Evolutionary conservation across 495 filamentous ascomycete species (phyloP).

Genomic region (Penicillium pulvis): DNA sequence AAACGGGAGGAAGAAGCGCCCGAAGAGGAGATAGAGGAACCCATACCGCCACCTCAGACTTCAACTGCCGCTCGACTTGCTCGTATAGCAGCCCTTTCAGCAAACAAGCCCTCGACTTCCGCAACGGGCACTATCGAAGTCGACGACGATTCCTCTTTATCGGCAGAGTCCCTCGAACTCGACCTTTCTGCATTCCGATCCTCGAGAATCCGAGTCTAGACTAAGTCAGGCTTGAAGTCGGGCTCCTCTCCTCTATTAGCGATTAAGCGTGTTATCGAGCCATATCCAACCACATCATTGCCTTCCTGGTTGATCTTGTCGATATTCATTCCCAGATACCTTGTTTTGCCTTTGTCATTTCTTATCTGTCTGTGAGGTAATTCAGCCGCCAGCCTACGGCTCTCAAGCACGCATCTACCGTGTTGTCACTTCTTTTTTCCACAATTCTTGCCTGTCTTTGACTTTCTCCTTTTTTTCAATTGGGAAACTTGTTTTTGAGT

Average conservation of each 20-base stretch:
- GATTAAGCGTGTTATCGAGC: conserved; percentile 30
- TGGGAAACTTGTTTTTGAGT: not conserved
- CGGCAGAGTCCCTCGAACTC: conserved; percentile 46
- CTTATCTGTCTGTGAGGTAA: not conserved
- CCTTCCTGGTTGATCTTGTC: not conserved
- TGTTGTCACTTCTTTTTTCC: not conserved
- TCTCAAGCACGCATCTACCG: not conserved
- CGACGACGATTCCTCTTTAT: conserved; percentile 40
- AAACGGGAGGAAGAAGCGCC: conserved; percentile 22
- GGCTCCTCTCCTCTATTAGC: conserved; percentile 20
- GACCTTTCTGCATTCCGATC: conserved; percentile 47
- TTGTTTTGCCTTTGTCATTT: not conserved
- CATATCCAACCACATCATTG: conserved; percentile 13
- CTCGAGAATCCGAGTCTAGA: conserved; percentile 32
- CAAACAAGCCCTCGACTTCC: conserved; percentile 18
- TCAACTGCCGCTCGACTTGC: conserved; percentile 26
- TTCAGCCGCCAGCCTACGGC: not conserved
- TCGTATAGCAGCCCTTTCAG: conserved; percentile 18
- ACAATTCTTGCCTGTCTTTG: not conserved
- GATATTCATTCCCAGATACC: not conserved
- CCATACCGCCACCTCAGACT: conserved; percentile 20
- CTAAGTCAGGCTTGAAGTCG: not conserved
- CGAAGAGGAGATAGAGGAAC: conserved; percentile 19
- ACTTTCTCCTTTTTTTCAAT: not conserved
- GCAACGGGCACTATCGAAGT: conserved; percentile 41